Base-by-base conservation (phyloP, 441 rosid genomes). In the Pelargonium citronellum region DNA sequence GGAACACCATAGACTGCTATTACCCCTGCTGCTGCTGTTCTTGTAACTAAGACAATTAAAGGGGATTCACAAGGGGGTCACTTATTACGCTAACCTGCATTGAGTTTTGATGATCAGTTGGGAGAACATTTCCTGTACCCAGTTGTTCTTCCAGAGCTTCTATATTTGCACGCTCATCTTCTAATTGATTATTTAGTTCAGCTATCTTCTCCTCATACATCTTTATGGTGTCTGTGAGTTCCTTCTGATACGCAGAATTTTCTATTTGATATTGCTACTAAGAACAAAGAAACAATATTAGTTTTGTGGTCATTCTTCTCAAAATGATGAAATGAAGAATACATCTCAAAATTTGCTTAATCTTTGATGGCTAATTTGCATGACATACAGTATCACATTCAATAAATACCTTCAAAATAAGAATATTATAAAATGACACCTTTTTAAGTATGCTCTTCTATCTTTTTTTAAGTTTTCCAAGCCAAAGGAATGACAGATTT, bases 211-310 rank as follows among this genome's bases (percentile, higher is more conserved):
- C 82, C 85, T 94, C 97, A 68, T 85, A 90, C 65, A 75, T 77
- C 77, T 84, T 77, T 60, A 87, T 86, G 74, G 88, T 87, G 73
- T 90, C 96, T 1, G 83, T 86, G 67, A 91, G 87, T 67, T 89
- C 87, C 83, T 81, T 89, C 80, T 87, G 91, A 83, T 83, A 84
- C 27, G 75, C 81, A 62, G 87, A 83, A 75, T 77, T 78, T 71
- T 86, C 86, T 58, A 64, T 70, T 85, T 87, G 90, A 68, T 74
- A 86, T 75, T 87, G 85, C 97, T 94, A 69, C 51, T 12, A 69
- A 74, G 67, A 77, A 76, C 62, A 72, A 73, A 70, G 78, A 73
- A 12, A 53, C 43, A 17, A 27, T 76, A 16, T 60, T 7, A 44
- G 27, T 60, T 73, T 63, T 20, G 37, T 20, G 64, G n/a, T 20